Conservation (phyloP, 306 rosid genomes). For the Vigna reflexopilosa region DNA sequence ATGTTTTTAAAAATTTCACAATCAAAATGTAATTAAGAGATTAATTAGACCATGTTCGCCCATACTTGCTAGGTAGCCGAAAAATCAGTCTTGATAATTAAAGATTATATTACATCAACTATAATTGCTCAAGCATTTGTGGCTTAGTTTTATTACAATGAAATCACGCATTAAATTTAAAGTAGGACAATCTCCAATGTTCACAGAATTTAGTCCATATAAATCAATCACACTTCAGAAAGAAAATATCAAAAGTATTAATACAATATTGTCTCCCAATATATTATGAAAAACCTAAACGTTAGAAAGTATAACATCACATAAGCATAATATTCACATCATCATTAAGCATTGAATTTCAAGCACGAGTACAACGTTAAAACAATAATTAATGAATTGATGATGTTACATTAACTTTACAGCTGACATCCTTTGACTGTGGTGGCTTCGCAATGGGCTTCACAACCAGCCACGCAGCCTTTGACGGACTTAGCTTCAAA, state of each 20-base stretch:
- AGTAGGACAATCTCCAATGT: no score
- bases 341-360: not conserved
- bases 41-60: not conserved
- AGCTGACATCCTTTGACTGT: slow-evolving; percentile 74
- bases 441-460: slow-evolving; percentile 77
- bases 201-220: no score
- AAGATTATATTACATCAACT: not conserved
- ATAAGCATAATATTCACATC: not conserved
- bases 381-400: not conserved
- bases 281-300: no score
- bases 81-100: not conserved
- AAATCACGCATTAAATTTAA: no score
- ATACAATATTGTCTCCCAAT: no score
- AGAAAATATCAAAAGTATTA: no score
- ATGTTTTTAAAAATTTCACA: no score
- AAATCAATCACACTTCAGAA: no score
- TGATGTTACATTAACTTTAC: not conserved
- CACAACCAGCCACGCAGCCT: slow-evolving; percentile 59
- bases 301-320: not conserved
- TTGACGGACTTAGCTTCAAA: slow-evolving; percentile 74
- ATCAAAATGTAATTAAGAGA: no score
- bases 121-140: not conserved
- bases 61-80: not conserved
- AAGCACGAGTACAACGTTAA: not conserved
- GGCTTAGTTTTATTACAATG: no score